These are phyloP conservation scores for Neurospora pannonica DNA, from an alignment of 495 filamentous ascomycete species.

Conservation along the genomic window DNA sequence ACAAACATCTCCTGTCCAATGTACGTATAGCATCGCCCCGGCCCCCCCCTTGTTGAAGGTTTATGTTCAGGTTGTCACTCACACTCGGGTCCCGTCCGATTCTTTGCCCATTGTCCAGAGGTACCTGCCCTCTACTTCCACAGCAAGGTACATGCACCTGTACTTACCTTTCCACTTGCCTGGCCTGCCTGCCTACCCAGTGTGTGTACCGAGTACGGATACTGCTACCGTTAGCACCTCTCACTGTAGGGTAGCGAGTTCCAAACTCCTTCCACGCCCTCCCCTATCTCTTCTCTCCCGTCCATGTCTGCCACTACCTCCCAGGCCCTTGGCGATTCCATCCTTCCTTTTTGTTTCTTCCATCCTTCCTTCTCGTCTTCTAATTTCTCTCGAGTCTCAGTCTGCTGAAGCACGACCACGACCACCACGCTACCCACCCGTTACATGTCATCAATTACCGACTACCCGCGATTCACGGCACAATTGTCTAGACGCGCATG, in stretches of 20 bases:
- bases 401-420: not conserved
- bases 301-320: not conserved
- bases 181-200: not conserved
- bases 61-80: not conserved
- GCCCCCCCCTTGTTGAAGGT: not conserved
- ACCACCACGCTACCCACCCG: not conserved
- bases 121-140: not conserved
- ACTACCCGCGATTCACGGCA: not conserved
- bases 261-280: not conserved
- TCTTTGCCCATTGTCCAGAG: not conserved
- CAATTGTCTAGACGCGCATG: not conserved
- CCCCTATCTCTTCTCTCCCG: not conserved
- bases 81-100: not conserved
- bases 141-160: not conserved
- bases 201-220: not conserved
- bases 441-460: not conserved
- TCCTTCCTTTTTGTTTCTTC: conserved; percentile 1
- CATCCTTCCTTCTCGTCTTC: not conserved
- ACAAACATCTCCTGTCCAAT: not conserved
- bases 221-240: not conserved
- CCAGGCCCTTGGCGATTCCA: not conserved
- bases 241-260: not conserved
- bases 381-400: not conserved
- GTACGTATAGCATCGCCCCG: not conserved
- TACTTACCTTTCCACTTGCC: not conserved